Percentiles rank a stretch among this genome's conserved stretches.
Evolutionary conservation across 1,284 basidiomycete genomes (phyloP).

Genomic region (Neonothopanus nambi): DNA sequence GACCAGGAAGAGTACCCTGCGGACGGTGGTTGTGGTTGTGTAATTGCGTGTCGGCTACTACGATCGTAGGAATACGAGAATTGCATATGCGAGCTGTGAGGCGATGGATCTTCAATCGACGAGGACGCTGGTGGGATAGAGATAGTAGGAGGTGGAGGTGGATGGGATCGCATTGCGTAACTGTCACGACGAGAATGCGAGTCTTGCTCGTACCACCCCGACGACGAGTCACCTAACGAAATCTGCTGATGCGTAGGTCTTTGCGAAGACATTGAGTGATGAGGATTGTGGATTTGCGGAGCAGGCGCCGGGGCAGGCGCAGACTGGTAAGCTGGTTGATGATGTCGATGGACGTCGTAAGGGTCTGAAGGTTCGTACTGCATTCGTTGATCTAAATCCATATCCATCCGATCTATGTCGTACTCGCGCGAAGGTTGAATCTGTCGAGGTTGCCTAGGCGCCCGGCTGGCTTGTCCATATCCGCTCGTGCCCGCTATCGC

Average conservation of each 20-base stretch:
- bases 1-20: constrained; percentile 3
- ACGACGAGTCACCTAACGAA: constrained; percentile 17
- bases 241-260: constrained; percentile 40
- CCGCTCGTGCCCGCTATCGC: no score
- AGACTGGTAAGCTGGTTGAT: constrained; percentile 25
- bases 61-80: constrained; percentile 16
- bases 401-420: no score
- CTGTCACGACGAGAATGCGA: neutral
- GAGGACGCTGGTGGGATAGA: constrained; percentile 10
- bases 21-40: constrained; percentile 30
- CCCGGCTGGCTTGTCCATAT: no score
- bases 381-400: no score
- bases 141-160: constrained; percentile 9
- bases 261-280: neutral
- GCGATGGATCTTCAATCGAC: constrained; percentile 1
- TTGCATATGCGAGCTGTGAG: constrained; percentile 1
- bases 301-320: constrained; percentile 41
- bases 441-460: no score
- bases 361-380: no score
- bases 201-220: constrained; percentile 5
- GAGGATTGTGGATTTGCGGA: neutral
- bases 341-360: no score
- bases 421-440: no score
- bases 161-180: constrained; percentile 9
- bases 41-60: constrained; percentile 2